Percentiles rank a stretch among this genome's conserved stretches.
These are phyloP conservation scores for Sordariomycetes sp. DNA, from an alignment of 2,329 filamentous ascomycete species.

Conservation along the genomic window DNA sequence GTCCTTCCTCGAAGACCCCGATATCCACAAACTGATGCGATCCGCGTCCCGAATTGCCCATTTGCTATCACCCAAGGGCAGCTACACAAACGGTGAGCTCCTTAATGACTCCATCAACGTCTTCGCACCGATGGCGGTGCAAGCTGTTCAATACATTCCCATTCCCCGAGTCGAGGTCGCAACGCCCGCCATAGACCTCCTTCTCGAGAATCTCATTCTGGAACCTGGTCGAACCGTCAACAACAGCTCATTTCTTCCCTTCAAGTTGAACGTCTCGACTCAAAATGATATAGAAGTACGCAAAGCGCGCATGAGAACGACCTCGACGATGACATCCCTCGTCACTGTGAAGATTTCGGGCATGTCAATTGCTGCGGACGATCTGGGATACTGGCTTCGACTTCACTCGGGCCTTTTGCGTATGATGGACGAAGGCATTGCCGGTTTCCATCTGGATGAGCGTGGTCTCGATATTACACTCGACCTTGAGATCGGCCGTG, in stretches of 20 bases:
- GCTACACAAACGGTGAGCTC: slow-evolving; percentile 60
- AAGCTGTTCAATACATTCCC: slow-evolving; percentile 76
- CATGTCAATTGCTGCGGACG: slow-evolving; percentile 73
- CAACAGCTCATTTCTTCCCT: slow-evolving; percentile 80
- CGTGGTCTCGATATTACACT: slow-evolving; percentile 79
- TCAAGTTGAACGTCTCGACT: slow-evolving; percentile 70
- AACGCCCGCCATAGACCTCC: slow-evolving; percentile 71
- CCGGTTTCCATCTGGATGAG: slow-evolving; percentile 76
- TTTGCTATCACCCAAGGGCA: slow-evolving; percentile 58
- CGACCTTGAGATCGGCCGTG: slow-evolving; percentile 74
- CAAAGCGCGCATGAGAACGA: slow-evolving; percentile 58
- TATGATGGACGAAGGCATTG: slow-evolving; percentile 74
- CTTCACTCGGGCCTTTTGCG: slow-evolving; percentile 67
- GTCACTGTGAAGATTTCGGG: slow-evolving; percentile 75
- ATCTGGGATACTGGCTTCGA: slow-evolving; percentile 84
- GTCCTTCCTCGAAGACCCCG: slow-evolving; percentile 61
- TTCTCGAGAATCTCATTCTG: slow-evolving; percentile 84
- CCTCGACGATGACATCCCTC: slow-evolving; percentile 56
- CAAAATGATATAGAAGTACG: slow-evolving; percentile 80
- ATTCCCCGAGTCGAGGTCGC: slow-evolving; percentile 86
- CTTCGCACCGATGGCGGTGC: slow-evolving; percentile 69
- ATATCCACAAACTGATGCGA: slow-evolving; percentile 59
- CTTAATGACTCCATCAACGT: slow-evolving; percentile 68
- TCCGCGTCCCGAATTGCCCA: slow-evolving; percentile 59
- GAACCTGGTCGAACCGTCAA: slow-evolving; percentile 82